Evolutionary conservation across 768 basidiomycete genomes (phyloP).

Genomic region (Collybiopsis luxurians): DNA sequence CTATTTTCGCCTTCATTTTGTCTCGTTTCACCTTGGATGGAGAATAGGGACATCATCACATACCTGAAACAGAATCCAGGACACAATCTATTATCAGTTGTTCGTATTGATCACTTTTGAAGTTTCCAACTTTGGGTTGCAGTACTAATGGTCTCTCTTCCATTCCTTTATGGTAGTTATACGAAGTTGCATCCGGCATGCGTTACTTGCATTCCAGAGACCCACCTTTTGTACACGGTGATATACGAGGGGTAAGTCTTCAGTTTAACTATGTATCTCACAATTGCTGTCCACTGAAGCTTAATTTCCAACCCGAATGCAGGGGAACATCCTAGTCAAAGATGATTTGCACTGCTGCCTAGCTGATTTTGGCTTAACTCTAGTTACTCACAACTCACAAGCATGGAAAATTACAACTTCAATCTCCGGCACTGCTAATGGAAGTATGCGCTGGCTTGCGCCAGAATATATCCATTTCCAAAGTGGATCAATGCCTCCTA

Average conservation of each 20-base stretch:
- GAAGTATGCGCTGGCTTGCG: no score
- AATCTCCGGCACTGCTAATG: no score
- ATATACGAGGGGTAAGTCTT: conserved; percentile 21
- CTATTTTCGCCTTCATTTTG: conserved; percentile 14
- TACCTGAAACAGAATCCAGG: conserved; percentile 4
- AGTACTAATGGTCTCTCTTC: no score
- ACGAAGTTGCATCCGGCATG: conserved; percentile 33
- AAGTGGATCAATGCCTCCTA: no score
- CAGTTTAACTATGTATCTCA: no score
- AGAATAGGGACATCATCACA: conserved; percentile 12
- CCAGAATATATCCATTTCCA: no score
- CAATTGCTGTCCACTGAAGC: no score
- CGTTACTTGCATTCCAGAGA: conserved; percentile 29
- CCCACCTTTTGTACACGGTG: conserved; percentile 16
- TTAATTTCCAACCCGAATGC: no score
- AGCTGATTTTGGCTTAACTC: conserved; percentile 17
- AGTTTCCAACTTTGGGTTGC: background rate
- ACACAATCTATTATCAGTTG: background rate
- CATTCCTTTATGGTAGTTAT: conserved; percentile 21
- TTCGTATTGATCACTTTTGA: background rate
- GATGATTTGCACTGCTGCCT: conserved; percentile 11
- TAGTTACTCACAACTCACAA: conserved; percentile 7
- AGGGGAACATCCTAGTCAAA: conserved; percentile 19
- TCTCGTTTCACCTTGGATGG: conserved; percentile 22
- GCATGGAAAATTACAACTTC: background rate